Conservation (phyloP, 345 rosid species). For the Rhizophora mangle region DNA sequence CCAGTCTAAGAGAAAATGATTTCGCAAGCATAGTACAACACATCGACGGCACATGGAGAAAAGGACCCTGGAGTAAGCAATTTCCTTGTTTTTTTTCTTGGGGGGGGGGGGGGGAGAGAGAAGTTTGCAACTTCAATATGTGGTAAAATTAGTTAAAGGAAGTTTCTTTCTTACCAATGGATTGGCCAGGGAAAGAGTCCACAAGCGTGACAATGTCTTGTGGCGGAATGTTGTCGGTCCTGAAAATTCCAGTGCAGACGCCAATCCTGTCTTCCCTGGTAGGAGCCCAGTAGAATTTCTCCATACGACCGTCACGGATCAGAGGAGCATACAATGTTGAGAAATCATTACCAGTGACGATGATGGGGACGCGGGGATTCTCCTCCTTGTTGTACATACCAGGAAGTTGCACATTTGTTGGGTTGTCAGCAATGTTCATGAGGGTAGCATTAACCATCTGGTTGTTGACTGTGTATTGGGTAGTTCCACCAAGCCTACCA, state of each 20-base stretch:
- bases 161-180: conserved; percentile 58
- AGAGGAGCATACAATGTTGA: conserved; percentile 97
- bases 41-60: no score
- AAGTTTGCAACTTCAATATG: no score
- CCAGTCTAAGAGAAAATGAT: not conserved
- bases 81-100: no score
- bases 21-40: no score
- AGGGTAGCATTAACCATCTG: conserved; percentile 99
- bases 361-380: conserved; percentile 88
- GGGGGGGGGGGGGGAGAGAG: no score
- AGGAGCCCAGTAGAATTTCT: conserved; percentile 99
- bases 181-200: conserved; percentile 93
- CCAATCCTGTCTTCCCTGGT: conserved; percentile 91
- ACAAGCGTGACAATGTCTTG: conserved; percentile 70
- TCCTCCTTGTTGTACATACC: conserved; percentile 99
- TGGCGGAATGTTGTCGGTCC: conserved; percentile 43
- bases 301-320: conserved; percentile 99
- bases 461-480: conserved; percentile 97
- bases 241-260: conserved; percentile 85
- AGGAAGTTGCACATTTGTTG: conserved; percentile 89
- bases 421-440: conserved; percentile 99
- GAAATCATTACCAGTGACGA: conserved; percentile 97
- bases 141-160: not conserved
- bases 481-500: conserved; percentile 93
- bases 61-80: no score